Conservation (phyloP, 2,329 filamentous ascomycete species). For the Penicillium janthinellum region DNA sequence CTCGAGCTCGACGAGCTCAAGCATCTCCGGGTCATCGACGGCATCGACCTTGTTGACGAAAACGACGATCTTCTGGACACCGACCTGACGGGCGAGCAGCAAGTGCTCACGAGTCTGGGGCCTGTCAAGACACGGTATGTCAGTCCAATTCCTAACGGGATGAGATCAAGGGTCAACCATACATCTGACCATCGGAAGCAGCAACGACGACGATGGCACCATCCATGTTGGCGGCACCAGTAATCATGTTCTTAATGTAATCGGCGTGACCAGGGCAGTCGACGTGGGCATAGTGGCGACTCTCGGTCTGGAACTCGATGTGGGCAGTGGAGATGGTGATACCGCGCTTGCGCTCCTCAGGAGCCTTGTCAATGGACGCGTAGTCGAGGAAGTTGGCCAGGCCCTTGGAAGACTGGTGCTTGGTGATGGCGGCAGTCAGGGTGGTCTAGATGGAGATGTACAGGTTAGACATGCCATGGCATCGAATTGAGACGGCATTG, state of each 20-base stretch:
- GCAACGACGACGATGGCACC: conserved; percentile 98
- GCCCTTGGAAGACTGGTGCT: conserved; percentile 94
- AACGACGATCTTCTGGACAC: conserved; percentile 96
- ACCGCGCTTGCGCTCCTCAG: conserved; percentile 99
- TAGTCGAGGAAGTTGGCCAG: conserved; percentile 95
- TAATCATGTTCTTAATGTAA: conserved; percentile 99
- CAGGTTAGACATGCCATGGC: conserved; percentile 9
- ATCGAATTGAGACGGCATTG: conserved; percentile 11
- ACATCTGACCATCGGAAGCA: conserved; percentile 97
- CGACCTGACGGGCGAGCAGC: conserved; percentile 95
- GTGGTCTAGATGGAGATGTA: conserved; percentile 69
- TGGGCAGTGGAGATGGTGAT: conserved; percentile 99
- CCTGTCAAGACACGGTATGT: conserved; percentile 41
- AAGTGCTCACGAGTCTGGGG: conserved; percentile 98
- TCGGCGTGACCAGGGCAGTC: conserved; percentile 99
- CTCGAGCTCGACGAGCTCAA: conserved; percentile 99
- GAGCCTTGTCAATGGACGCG: conserved; percentile 97
- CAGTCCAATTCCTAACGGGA: conserved; percentile 8
- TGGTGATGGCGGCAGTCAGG: conserved; percentile 97
- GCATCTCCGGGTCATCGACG: conserved; percentile 97
- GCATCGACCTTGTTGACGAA: conserved; percentile 99
- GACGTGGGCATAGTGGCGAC: conserved; percentile 97
- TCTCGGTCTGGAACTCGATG: conserved; percentile 95
- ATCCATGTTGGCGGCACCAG: conserved; percentile 98
- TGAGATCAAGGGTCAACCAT: conserved; percentile 27